These are phyloP conservation scores for Boletus edulis DNA, from an alignment of 768 basidiomycete species.

Conservation along the genomic window DNA sequence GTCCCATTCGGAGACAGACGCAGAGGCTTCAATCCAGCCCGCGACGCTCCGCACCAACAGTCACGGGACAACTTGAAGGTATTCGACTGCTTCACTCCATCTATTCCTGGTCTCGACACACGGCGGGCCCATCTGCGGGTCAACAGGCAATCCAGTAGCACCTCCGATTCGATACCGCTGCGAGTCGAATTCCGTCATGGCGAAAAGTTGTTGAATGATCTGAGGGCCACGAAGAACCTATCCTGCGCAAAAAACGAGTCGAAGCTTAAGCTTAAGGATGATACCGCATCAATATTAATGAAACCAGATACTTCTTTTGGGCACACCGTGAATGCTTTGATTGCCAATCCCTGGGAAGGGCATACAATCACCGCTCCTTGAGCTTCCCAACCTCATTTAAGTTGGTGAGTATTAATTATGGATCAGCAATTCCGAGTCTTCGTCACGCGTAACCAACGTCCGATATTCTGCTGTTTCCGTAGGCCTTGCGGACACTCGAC, in stretches of 20 bases:
- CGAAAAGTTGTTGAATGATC: no score
- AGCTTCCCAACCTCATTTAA: neutral
- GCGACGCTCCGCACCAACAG: neutral
- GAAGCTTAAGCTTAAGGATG: no score
- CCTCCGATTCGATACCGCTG: no score
- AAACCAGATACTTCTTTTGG: neutral
- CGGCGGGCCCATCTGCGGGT: no score
- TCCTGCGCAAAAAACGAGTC: no score
- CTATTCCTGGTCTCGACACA: neutral
- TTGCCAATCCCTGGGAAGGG: neutral
- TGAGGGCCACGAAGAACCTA: no score
- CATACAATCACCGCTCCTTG: neutral
- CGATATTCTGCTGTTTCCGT: neutral
- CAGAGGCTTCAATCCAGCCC: neutral
- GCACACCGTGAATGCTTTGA: neutral
- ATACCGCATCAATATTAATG: no score
- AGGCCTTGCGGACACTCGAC: neutral
- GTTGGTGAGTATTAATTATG: neutral
- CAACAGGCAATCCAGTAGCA: no score
- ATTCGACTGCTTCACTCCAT: neutral
- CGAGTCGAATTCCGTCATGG: no score
- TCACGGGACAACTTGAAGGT: neutral
- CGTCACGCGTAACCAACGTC: neutral
- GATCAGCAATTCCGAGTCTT: neutral
- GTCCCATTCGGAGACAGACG: neutral